These are phyloP conservation scores for Epithemia pelagica DNA, from an alignment of 108 stramenopile species.

Conservation along the genomic window DNA sequence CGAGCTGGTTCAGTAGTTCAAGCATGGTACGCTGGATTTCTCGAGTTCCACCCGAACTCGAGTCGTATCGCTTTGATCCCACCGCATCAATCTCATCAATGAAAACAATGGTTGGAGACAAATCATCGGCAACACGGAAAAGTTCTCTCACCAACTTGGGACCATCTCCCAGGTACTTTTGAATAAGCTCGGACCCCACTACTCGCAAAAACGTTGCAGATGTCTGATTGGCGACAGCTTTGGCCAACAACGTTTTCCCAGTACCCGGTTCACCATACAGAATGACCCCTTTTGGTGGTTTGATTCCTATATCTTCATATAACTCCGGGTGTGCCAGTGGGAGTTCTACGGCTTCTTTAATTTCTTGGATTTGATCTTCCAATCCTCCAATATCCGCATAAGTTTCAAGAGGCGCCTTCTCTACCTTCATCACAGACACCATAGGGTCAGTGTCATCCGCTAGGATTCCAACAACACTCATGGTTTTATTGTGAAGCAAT, in stretches of 20 bases:
- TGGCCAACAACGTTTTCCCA: constrained; percentile 97
- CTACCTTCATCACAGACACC: constrained; percentile 99
- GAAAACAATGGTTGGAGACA: constrained; percentile 95
- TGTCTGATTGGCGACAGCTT: constrained; percentile 99
- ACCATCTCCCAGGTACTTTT: constrained; percentile 99
- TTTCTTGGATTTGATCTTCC: constrained; percentile 99
- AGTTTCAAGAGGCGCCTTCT: constrained; percentile 96
- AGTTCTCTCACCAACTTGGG: constrained; percentile 98
- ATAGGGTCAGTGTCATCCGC: constrained; percentile 97
- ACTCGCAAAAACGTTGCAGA: constrained; percentile 96
- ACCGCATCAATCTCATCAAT: constrained; percentile 99
- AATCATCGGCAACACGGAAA: constrained; percentile 95
- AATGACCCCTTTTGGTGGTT: constrained; percentile 97
- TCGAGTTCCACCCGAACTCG: constrained; percentile 86
- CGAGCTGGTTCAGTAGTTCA: constrained; percentile 97
- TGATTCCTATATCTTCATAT: constrained; percentile 97
- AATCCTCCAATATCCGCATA: constrained; percentile 99
- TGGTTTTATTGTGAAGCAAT: constrained; percentile 97
- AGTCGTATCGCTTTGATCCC: constrained; percentile 97
- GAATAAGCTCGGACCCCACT: constrained; percentile 96
- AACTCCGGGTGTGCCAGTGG: constrained; percentile 98
- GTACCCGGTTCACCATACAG: constrained; percentile 98
- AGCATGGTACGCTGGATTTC: constrained; percentile 99
- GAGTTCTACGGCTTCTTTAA: constrained; percentile 99
- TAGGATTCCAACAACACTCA: constrained; percentile 97